Evolutionary conservation across 345 rosid species (phyloP), one percentile per base, ranked within the genome.

Genomic region (Pugionium cornutum): DNA sequence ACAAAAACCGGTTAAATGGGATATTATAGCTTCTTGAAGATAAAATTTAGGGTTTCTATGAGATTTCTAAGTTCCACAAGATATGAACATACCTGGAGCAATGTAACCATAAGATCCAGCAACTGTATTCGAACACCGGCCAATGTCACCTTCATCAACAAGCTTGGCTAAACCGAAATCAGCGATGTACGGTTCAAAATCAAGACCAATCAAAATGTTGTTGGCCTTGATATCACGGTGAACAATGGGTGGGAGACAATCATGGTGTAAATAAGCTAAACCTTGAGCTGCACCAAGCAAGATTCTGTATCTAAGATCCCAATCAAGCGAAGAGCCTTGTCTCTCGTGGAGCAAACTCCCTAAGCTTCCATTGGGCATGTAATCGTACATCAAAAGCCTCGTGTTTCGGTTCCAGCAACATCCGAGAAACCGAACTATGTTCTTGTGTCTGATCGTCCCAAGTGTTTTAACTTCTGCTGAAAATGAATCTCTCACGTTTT

Each of bases 131-230:
- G 99, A 89, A 42, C 94, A 88, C 47, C 90, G 80, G 18, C 85
- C 89, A 55, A 85, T 85, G 66, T 92, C 95, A 27, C 89, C 90
- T 41, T 85, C 96, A 46, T 89, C 96, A 0, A 94, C 90, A 8
- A 90, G 99, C 84, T 94, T 94, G 37, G 96, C 97, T 53, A 94
- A 86, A 64, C 97, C 96, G 41, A 94, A 94, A 78, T 94, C 99
- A 6, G 97, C 97, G n/a, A 94, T 88, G 70, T 90, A 94, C 4
- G 99, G 90, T 74, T 94, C 97, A 9, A 90, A 94, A 50, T 83
- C 92, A 4, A 84, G 86, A 72, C 97, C 97, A 34, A 94, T 80
- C 37, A 94, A 84, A 57, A 94, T 90, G 70, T 94, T 94, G 30
- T 90, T 90, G 67, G 97, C 94, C 77, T 92, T 92, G 70, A 92